A percentile compares a stretch with the other conserved stretches of the same genome.
Conservation (phyloP, 257 asterid genomes). For the Parsonsia alboflavescens region DNA sequence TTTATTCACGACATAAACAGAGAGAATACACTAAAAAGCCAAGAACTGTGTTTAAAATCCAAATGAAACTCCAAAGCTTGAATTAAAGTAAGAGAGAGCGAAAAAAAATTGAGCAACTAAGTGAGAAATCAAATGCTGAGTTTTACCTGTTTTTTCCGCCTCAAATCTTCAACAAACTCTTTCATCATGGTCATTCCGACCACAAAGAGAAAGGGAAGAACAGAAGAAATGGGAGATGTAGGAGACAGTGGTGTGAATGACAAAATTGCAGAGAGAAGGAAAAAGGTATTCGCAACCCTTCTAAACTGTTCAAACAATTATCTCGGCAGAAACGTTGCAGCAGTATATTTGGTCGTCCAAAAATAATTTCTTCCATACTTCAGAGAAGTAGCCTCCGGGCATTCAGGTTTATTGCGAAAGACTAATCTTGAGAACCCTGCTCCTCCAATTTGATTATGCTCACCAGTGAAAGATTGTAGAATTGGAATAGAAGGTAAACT, state of each 20-base stretch:
- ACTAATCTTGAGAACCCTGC: slow-evolving; percentile 68
- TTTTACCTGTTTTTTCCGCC: slow-evolving; percentile 56
- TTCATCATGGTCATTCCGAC: slow-evolving; percentile 61
- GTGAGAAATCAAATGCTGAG: neutral
- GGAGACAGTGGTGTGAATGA: slow-evolving; percentile 62
- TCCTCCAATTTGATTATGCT: slow-evolving; percentile 54
- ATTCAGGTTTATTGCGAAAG: slow-evolving; percentile 47
- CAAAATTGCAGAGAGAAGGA: slow-evolving; percentile 52
- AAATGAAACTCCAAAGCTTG: slow-evolving; percentile 3
- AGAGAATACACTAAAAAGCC: neutral
- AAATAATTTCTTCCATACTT: slow-evolving; percentile 50
- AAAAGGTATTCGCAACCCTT: slow-evolving; percentile 69
- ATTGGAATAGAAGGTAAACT: slow-evolving; percentile 39
- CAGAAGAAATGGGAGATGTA: slow-evolving; percentile 46
- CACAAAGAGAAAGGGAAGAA: slow-evolving; percentile 55
- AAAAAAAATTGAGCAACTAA: neutral
- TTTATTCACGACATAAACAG: no score
- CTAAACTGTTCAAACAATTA: slow-evolving; percentile 77
- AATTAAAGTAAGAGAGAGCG: neutral
- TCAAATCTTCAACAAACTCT: slow-evolving; percentile 68
- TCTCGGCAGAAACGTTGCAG: slow-evolving; percentile 60
- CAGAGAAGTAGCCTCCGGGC: slow-evolving; percentile 30
- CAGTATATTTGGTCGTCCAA: slow-evolving; percentile 61
- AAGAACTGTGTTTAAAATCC: neutral
- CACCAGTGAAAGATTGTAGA: slow-evolving; percentile 33